phyloP scores from a whole-genome alignment of 495 filamentous ascomycete genomes.

The Aspergillus cristatus region DNA sequence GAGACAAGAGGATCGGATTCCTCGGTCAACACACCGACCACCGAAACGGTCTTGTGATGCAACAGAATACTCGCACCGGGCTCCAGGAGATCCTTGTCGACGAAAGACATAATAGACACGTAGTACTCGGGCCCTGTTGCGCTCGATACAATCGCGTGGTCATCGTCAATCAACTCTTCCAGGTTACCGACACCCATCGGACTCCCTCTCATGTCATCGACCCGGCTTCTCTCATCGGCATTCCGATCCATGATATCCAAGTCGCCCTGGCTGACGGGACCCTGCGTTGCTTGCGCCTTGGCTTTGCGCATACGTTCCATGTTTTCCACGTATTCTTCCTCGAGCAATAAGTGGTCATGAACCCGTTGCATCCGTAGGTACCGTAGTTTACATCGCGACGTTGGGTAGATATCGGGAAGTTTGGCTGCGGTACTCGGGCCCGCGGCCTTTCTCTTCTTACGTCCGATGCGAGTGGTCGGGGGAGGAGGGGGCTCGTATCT shows the following conservation, averaged over 20 bases:
- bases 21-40: slow-evolving; percentile 94
- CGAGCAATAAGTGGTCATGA: slow-evolving; percentile 91
- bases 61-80: slow-evolving; percentile 91
- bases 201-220: slow-evolving; percentile 97
- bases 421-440: slow-evolving; percentile 92
- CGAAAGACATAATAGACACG: slow-evolving; percentile 99
- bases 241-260: slow-evolving; percentile 54
- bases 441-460: slow-evolving; percentile 90
- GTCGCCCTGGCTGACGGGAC: slow-evolving; percentile 37
- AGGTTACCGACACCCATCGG: slow-evolving; percentile 98
- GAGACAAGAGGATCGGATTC: slow-evolving; percentile 93
- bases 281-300: slow-evolving; percentile 67
- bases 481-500: slow-evolving; percentile 98
- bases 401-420: slow-evolving; percentile 86
- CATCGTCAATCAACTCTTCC: slow-evolving; percentile 99
- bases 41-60: slow-evolving; percentile 96
- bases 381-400: slow-evolving; percentile 92
- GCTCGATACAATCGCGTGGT: slow-evolving; percentile 97
- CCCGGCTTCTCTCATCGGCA: slow-evolving; percentile 89
- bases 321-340: slow-evolving; percentile 98
- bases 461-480: slow-evolving; percentile 94
- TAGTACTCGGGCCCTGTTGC: slow-evolving; percentile 98
- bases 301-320: slow-evolving; percentile 90
- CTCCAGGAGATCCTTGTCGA: slow-evolving; percentile 97
- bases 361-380: slow-evolving; percentile 97